Evolutionary conservation across 345 rosid species (phyloP).

Genomic region (Carallia pectinifolia): DNA sequence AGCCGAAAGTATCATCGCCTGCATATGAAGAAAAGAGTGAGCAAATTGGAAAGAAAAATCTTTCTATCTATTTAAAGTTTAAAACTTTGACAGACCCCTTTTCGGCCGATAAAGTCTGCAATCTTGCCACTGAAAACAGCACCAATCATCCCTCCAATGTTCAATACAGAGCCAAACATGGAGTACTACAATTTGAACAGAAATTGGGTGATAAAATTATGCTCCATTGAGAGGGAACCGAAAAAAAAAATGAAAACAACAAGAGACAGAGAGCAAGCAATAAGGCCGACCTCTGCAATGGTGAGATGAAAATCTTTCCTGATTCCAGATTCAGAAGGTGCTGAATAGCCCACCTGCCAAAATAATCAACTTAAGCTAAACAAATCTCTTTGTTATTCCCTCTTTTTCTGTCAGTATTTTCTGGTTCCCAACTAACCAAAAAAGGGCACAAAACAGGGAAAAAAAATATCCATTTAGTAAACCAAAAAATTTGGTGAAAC

Average conservation of each 20-base stretch:
- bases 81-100: constrained; percentile 55
- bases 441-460: neutral
- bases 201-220: too few relatives aligned
- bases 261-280: too few relatives aligned
- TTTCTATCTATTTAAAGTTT: neutral
- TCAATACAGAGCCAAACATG: constrained; percentile 74
- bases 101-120: constrained; percentile 70
- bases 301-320: constrained; percentile 42
- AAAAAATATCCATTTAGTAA: too few relatives aligned
- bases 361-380: neutral
- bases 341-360: constrained; percentile 46
- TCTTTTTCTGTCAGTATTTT: neutral
- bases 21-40: constrained; percentile 7
- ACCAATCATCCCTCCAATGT: constrained; percentile 89
- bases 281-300: constrained; percentile 30
- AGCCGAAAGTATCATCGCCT: constrained; percentile 82
- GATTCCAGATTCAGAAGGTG: constrained; percentile 46
- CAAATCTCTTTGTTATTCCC: neutral
- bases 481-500: too few relatives aligned
- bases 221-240: too few relatives aligned
- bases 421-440: neutral
- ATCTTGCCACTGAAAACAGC: constrained; percentile 73
- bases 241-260: neutral
- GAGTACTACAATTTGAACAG: constrained; percentile 50
- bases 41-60: neutral